Conservation (phyloP, 163 green algal species). For the Coccomyxa subellipsoidea region DNA sequence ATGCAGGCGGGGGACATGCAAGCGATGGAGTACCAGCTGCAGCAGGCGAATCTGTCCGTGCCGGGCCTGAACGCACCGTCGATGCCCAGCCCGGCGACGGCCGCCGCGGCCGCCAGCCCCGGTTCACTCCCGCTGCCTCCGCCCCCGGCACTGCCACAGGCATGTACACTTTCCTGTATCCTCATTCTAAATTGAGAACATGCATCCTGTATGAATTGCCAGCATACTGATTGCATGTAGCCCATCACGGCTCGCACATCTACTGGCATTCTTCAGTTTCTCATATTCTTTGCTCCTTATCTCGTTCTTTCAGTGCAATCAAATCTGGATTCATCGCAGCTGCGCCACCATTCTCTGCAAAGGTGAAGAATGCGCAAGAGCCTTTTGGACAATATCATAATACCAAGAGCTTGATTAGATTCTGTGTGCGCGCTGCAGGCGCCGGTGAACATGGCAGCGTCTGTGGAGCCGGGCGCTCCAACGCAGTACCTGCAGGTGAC, state of each 20-base stretch:
- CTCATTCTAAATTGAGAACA: background rate
- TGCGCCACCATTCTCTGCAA: too few species aligned
- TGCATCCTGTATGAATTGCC: too few species aligned
- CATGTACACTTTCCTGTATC: background rate
- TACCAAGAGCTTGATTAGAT: background rate
- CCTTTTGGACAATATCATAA: too few species aligned
- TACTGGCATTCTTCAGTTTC: too few species aligned
- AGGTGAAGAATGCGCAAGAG: too few species aligned
- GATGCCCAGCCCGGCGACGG: background rate
- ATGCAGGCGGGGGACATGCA: conserved; percentile 30
- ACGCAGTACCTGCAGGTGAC: conserved; percentile 52
- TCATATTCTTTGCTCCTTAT: too few species aligned
- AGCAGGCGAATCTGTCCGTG: background rate
- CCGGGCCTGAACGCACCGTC: background rate
- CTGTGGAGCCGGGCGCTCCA: background rate
- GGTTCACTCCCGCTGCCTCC: background rate
- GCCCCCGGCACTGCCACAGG: background rate
- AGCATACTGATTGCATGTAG: too few species aligned
- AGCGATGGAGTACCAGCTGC: conserved; percentile 27
- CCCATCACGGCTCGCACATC: too few species aligned
- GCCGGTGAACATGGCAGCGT: background rate
- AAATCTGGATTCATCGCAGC: too few species aligned
- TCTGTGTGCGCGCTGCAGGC: background rate
- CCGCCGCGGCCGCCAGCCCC: background rate
- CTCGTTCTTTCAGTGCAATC: too few species aligned